Evolutionary conservation across 805 yeast genomes (phyloP), one percentile per base, ranked within the genome.

Genomic region (Saccharomycopsis fodiens): DNA sequence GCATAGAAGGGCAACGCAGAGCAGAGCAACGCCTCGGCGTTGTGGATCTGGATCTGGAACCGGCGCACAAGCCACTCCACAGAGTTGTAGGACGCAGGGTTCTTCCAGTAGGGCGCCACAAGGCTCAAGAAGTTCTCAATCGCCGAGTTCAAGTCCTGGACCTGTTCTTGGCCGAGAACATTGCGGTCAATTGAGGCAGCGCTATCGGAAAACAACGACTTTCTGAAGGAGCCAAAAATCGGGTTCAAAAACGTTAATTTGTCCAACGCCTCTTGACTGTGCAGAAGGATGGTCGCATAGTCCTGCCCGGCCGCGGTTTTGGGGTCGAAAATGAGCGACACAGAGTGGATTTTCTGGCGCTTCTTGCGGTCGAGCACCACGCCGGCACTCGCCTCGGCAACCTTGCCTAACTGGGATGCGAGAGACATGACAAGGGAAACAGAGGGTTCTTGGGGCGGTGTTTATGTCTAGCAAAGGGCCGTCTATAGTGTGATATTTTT

Each of bases 41-140:
- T 87, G 57, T 83, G 81, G 41, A 85, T 70, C 59, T 93, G 89
- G 54, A 87, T 78, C 58, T 87, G 81, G 67, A 80, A 93, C 55
- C 97, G 75, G 66, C 98, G 82, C 16, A 93, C 82, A 20, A 89
- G 76, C 98, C 98, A 93, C 67, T 93, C 98, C 10, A 87, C 70
- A 3, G 96, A 91, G 55, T 81, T 80, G 41, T 86, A 57, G 2
- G 96, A 74, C 20, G 94, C 85, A 19, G 79, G 73, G 44, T 88
- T 65, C 52, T 78, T 74, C 74, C 91, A 78, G 25, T 47, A 42
- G 17, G 52, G 50, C 3, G 44, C 52, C 7, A 80, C 69, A 54
- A 91, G 68, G 48, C 81, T 72, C 50, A 93, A 65, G 58, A 85
- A 91, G 10, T 80, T 80, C 49, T 77, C 76, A 42, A 91, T 75